Evolutionary conservation across 202 grass and related monocot species (phyloP).

Genomic region (Panicum virgatum): DNA sequence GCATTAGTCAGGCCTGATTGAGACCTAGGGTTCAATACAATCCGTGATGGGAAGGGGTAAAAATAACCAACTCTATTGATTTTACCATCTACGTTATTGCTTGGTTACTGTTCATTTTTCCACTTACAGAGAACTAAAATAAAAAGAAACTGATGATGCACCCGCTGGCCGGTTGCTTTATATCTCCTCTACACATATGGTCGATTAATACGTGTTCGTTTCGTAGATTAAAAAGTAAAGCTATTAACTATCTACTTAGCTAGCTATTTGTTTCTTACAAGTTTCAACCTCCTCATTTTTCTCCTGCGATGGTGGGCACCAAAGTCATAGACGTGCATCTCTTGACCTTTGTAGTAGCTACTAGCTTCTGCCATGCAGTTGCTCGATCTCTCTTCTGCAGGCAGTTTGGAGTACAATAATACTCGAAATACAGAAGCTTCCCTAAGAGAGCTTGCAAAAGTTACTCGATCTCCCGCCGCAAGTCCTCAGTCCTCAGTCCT

Average conservation of each 20-base stretch:
- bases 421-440: background rate
- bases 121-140: too few species aligned
- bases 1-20: too few species aligned
- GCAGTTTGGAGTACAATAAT: background rate
- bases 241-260: background rate
- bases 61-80: too few species aligned
- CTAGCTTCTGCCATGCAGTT: background rate
- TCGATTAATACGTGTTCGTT: background rate
- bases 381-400: background rate
- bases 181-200: background rate
- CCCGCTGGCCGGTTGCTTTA: background rate
- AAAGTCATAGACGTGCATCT: background rate
- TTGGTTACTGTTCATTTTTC: background rate
- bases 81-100: too few species aligned
- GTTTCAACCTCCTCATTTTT: background rate
- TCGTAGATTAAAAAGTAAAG: background rate
- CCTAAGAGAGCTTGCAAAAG: background rate
- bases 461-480: too few species aligned
- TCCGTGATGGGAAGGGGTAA: too few species aligned
- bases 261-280: slow-evolving; percentile 3
- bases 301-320: background rate
- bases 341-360: background rate
- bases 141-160: background rate
- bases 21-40: too few species aligned
- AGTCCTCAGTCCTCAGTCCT: too few species aligned